A percentile compares a stretch with the other conserved stretches of the same genome.
These are phyloP conservation scores for Penicillium ucsense DNA, from an alignment of 495 filamentous ascomycete genomes.

Conservation along the genomic window DNA sequence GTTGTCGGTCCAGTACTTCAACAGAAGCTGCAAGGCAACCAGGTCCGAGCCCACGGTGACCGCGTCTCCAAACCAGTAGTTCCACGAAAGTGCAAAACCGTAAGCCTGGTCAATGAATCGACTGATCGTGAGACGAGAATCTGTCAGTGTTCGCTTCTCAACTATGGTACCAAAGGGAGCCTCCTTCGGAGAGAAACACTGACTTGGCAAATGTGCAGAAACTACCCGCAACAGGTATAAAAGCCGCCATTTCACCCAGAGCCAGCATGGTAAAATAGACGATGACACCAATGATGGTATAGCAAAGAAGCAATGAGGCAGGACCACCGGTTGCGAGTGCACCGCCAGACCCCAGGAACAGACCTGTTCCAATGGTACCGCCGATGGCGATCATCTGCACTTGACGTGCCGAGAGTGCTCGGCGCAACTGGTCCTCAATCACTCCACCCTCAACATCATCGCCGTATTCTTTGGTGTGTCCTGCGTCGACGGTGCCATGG, in stretches of 20 bases:
- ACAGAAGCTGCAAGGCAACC: conserved; percentile 41
- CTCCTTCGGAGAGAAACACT: conserved; percentile 5
- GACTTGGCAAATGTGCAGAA: conserved; percentile 44
- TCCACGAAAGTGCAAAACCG: conserved; percentile 42
- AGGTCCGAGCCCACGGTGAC: conserved; percentile 45
- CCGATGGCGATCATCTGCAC: conserved; percentile 55
- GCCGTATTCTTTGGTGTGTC: no score
- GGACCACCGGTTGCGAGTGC: conserved; percentile 51
- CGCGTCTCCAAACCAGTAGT: conserved; percentile 53
- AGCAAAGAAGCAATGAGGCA: conserved; percentile 51
- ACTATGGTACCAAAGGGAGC: background rate
- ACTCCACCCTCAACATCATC: no score
- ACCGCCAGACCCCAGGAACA: conserved; percentile 54
- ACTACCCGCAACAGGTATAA: conserved; percentile 38
- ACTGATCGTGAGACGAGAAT: conserved; percentile 10
- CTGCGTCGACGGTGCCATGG: no score
- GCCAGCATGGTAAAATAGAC: conserved; percentile 41
- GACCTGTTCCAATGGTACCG: conserved; percentile 55
- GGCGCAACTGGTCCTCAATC: no score
- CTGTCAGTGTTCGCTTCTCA: background rate
- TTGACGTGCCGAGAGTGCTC: conserved; percentile 34
- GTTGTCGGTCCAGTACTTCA: conserved; percentile 44
- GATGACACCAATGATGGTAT: conserved; percentile 37
- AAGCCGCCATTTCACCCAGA: conserved; percentile 42
- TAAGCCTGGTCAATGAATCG: conserved; percentile 50